Conservation (phyloP, 768 basidiomycete species). For the Hygrophoropsis aurantiaca region DNA sequence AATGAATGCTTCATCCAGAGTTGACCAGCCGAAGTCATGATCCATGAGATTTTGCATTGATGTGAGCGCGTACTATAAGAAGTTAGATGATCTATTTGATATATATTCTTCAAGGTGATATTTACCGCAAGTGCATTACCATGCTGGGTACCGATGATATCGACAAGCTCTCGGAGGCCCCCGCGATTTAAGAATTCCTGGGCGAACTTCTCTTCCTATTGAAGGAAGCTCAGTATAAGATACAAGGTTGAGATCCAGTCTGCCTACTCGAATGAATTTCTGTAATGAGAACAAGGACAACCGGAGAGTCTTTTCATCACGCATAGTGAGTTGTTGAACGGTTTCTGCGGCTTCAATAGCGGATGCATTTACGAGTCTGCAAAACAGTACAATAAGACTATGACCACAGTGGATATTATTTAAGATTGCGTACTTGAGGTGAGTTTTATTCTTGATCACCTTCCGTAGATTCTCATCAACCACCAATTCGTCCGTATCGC, state of each 20-base stretch:
- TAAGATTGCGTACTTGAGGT: constrained; percentile 62
- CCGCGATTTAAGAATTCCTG: constrained; percentile 72
- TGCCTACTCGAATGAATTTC: constrained; percentile 72
- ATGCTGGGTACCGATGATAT: constrained; percentile 60
- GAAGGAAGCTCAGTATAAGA: not conserved
- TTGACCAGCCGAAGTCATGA: constrained; percentile 77
- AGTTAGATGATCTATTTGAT: not conserved
- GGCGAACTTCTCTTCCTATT: constrained; percentile 81
- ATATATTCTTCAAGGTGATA: constrained; percentile 9
- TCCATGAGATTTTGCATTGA: constrained; percentile 91
- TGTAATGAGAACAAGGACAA: constrained; percentile 77
- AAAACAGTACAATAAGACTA: not conserved
- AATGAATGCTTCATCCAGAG: constrained; percentile 72
- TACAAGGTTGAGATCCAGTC: not conserved
- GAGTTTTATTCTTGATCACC: constrained; percentile 76
- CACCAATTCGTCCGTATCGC: constrained; percentile 75
- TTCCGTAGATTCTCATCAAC: constrained; percentile 84
- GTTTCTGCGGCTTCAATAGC: constrained; percentile 77
- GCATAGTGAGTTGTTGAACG: constrained; percentile 61
- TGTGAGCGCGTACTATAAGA: constrained; percentile 72
- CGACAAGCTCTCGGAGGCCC: constrained; percentile 70
- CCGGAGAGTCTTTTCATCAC: constrained; percentile 61
- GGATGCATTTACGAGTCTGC: constrained; percentile 73
- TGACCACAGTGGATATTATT: not conserved
- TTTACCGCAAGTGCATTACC: constrained; percentile 86